Evolutionary conservation across 2,329 filamentous ascomycete species (phyloP).

Genomic region (Pseudogymnoascus sp.): DNA sequence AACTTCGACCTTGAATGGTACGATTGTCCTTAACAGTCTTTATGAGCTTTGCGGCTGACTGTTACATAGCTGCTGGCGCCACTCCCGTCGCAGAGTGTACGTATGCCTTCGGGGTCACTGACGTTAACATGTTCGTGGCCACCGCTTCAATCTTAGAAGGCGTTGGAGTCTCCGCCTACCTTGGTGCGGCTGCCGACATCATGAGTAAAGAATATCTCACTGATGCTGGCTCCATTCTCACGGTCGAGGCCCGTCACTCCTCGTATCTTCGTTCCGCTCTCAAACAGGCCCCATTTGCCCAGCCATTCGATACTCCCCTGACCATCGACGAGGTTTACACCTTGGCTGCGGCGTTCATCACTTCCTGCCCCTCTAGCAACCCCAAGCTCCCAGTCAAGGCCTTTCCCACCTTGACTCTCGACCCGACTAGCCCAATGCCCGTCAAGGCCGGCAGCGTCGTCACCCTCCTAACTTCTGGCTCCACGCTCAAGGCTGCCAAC

Average conservation of each 20-base stretch:
- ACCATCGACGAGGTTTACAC: slow-evolving; percentile 51
- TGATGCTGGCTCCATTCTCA: slow-evolving; percentile 53
- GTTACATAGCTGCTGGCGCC: slow-evolving; percentile 31
- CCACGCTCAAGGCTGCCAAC: slow-evolving; percentile 18
- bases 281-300: slow-evolving; percentile 43
- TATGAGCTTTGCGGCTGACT: not conserved
- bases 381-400: slow-evolving; percentile 48
- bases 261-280: slow-evolving; percentile 48
- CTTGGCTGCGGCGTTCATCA: slow-evolving; percentile 55
- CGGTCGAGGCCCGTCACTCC: slow-evolving; percentile 55
- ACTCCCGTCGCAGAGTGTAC: slow-evolving; percentile 43
- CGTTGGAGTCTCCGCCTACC: slow-evolving; percentile 41
- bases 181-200: too few relatives aligned
- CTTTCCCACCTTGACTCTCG: slow-evolving; percentile 41
- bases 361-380: slow-evolving; percentile 43
- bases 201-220: slow-evolving; percentile 39
- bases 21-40: not conserved
- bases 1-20: slow-evolving; percentile 31
- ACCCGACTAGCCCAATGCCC: slow-evolving; percentile 17
- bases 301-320: slow-evolving; percentile 52
- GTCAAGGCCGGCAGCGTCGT: slow-evolving; percentile 19
- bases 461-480: slow-evolving; percentile 22
- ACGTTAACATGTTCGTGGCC: slow-evolving; percentile 42
- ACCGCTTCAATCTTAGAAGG: slow-evolving; percentile 46
- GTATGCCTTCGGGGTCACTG: slow-evolving; percentile 45